Evolutionary conservation across 2,329 filamentous ascomycete genomes (phyloP).

Genomic region (Aplosporella prunicola): DNA sequence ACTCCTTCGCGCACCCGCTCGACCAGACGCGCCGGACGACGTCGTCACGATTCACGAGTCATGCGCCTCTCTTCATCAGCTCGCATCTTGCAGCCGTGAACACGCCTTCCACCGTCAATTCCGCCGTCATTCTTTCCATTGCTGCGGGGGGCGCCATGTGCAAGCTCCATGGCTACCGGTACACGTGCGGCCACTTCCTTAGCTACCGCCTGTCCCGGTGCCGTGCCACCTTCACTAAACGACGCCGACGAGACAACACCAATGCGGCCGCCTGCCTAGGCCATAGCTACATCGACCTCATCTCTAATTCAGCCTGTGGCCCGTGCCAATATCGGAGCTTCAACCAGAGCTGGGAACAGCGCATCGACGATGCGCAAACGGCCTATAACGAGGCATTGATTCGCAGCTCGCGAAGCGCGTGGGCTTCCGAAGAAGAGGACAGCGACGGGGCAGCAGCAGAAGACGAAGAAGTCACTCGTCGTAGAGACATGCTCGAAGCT

Average conservation of each 20-base stretch:
- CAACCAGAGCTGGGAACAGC: conserved; percentile 14
- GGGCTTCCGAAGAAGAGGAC: conserved; percentile 4
- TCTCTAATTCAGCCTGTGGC: conserved; percentile 14
- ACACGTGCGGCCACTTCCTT: conserved; percentile 24
- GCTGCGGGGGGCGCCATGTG: too few relatives aligned
- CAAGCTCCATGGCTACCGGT: conserved; percentile 24
- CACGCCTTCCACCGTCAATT: too few relatives aligned
- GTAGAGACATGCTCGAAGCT: neutral
- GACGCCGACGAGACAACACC: neutral
- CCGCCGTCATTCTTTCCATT: too few relatives aligned
- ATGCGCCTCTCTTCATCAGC: too few relatives aligned
- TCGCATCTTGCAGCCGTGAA: too few relatives aligned
- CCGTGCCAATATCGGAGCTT: conserved; percentile 15
- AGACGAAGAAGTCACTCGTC: neutral
- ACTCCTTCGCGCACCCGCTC: too few relatives aligned
- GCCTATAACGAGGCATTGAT: conserved; percentile 8
- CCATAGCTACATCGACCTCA: conserved; percentile 17
- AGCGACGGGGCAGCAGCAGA: neutral
- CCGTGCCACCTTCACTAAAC: conserved; percentile 23
- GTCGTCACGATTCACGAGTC: too few relatives aligned
- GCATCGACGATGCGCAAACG: conserved; percentile 2
- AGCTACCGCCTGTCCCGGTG: conserved; percentile 24
- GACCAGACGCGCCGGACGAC: too few relatives aligned
- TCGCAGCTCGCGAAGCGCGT: conserved; percentile 14
- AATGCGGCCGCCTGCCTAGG: conserved; percentile 20